Conservation (phyloP, 306 rosid species). For the Nissolia schottii region DNA sequence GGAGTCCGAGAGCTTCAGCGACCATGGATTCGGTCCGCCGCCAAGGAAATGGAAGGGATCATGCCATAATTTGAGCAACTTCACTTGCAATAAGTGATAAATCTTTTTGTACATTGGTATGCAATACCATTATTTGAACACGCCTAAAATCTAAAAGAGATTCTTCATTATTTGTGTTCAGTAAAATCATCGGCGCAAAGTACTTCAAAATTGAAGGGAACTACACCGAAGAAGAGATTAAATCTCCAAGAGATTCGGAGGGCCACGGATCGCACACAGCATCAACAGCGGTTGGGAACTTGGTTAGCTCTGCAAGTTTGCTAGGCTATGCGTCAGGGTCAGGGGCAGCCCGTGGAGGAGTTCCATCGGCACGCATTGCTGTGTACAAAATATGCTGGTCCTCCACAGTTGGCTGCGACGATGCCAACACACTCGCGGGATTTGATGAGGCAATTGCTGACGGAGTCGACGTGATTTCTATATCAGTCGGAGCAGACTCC, state of each 20-base stretch:
- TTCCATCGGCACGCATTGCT: too few species aligned
- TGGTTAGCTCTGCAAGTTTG: conserved; percentile 24
- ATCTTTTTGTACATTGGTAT: background rate
- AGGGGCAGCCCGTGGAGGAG: conserved; percentile 43
- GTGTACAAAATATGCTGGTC: too few species aligned
- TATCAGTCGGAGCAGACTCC: too few species aligned
- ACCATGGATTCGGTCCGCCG: too few species aligned
- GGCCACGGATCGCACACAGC: conserved; percentile 57
- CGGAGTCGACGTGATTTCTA: too few species aligned
- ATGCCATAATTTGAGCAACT: conserved; percentile 41
- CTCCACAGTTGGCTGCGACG: background rate
- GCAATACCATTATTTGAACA: too few species aligned
- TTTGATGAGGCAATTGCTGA: conserved; percentile 54
- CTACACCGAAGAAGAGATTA: background rate
- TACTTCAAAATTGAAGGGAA: background rate
- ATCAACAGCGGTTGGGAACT: conserved; percentile 44
- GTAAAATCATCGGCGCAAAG: conserved; percentile 55
- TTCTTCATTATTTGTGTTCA: background rate
- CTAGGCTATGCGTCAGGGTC: conserved; percentile 23
- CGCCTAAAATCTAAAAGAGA: too few species aligned
- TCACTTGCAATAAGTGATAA: conserved; percentile 47
- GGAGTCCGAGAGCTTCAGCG: conserved; percentile 37
- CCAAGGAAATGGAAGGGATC: too few species aligned
- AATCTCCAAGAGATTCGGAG: conserved; percentile 28
- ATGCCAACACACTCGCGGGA: conserved; percentile 22